Conservation (phyloP, 768 basidiomycete species). For the Kwoniella newhampshirensis region DNA sequence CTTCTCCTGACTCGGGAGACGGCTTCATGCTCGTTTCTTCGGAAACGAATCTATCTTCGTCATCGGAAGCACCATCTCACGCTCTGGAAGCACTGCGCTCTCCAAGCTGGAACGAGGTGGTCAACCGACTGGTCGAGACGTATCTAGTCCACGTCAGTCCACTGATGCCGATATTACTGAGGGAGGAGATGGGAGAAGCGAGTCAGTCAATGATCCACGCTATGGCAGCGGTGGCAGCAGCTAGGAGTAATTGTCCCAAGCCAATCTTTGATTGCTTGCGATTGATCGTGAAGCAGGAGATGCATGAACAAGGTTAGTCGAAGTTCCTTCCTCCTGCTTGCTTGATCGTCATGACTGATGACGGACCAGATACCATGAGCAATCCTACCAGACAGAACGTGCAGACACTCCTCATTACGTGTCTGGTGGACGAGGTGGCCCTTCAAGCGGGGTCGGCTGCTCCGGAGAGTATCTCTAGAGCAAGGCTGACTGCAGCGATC, state of each 20-base stretch:
- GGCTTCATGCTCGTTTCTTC: constrained; percentile 17
- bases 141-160: constrained; percentile 20
- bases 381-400: constrained; percentile 20
- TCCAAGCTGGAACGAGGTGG: constrained; percentile 23
- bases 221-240: constrained; percentile 24
- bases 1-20: constrained; percentile 16
- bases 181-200: constrained; percentile 20
- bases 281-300: constrained; percentile 17
- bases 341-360: neutral
- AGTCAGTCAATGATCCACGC: constrained; percentile 14
- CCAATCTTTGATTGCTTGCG: constrained; percentile 26
- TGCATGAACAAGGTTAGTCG: constrained; percentile 19
- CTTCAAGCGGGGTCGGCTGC: constrained; percentile 12
- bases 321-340: neutral
- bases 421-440: constrained; percentile 22
- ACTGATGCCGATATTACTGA: constrained; percentile 20
- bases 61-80: constrained; percentile 12
- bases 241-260: constrained; percentile 22
- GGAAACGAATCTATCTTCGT: neutral
- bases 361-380: constrained; percentile 15
- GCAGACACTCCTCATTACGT: constrained; percentile 19
- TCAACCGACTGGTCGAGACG: constrained; percentile 25
- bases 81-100: constrained; percentile 22
- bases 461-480: constrained; percentile 9
- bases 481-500: constrained; percentile 20